Percentiles rank a stretch among this genome's conserved stretches.
Conservation (phyloP, 225 moss, liverwort and hornwort genomes). For the Bryum argenteum region DNA sequence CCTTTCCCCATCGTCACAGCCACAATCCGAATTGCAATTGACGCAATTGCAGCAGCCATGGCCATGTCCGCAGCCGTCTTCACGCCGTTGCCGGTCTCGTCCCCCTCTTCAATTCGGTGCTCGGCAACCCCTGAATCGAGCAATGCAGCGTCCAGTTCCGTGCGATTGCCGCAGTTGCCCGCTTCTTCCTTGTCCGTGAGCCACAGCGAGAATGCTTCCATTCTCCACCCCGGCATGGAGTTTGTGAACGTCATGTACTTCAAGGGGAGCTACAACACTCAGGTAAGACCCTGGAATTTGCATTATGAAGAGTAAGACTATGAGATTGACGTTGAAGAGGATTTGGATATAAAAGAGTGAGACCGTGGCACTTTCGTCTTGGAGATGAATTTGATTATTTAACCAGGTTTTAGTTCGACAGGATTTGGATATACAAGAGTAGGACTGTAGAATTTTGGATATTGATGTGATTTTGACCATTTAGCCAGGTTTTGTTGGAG, state of each 20-base stretch:
- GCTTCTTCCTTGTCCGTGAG: slow-evolving; percentile 19
- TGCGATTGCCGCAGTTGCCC: slow-evolving; percentile 26
- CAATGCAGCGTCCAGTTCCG: slow-evolving; percentile 25
- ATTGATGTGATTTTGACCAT: too few relatives aligned
- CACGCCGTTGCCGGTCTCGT: slow-evolving; percentile 33
- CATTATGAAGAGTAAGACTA: not conserved
- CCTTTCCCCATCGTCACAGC: not conserved
- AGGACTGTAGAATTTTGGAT: too few relatives aligned
- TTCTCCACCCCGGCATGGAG: slow-evolving; percentile 78
- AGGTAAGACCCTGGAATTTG: slow-evolving; percentile 26
- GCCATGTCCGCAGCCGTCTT: slow-evolving; percentile 39
- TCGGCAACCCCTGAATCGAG: slow-evolving; percentile 25
- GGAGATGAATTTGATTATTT: too few relatives aligned
- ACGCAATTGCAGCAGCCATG: slow-evolving; percentile 14
- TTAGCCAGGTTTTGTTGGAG: too few relatives aligned
- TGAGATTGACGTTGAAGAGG: too few relatives aligned
- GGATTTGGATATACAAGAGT: too few relatives aligned
- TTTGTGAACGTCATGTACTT: slow-evolving; percentile 89
- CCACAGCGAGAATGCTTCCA: slow-evolving; percentile 18
- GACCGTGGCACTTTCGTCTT: too few relatives aligned
- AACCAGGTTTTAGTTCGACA: too few relatives aligned
- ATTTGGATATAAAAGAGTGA: too few relatives aligned
- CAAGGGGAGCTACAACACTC: slow-evolving; percentile 82
- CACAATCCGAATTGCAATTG: slow-evolving; percentile 19
- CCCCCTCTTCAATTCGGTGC: slow-evolving; percentile 30